phyloP scores from a whole-genome alignment of 2,329 filamentous ascomycete species.

The Fusarium sp. region DNA sequence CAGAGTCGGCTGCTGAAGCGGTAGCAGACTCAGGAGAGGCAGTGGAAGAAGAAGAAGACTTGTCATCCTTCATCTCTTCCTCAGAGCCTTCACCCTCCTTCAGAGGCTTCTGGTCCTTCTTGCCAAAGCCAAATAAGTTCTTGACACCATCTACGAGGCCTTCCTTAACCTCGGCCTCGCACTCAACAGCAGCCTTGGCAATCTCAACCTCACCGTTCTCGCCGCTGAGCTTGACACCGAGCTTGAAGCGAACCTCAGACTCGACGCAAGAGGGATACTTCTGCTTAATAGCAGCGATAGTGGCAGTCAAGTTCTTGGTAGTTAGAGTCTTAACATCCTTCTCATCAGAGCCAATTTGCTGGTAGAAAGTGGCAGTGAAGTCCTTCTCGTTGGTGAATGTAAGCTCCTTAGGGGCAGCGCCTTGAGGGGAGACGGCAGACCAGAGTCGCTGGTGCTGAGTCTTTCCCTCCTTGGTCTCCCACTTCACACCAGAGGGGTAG shows the following conservation, averaged over 20 bases:
- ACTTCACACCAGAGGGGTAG: conserved; percentile 81
- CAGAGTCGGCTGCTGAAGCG: conserved; percentile 50
- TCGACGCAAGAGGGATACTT: conserved; percentile 78
- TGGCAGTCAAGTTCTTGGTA: conserved; percentile 87
- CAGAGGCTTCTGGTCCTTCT: conserved; percentile 80
- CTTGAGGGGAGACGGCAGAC: conserved; percentile 78
- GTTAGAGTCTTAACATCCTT: conserved; percentile 72
- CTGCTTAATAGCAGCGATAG: conserved; percentile 80
- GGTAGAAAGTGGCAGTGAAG: conserved; percentile 82
- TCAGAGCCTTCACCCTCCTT: conserved; percentile 54
- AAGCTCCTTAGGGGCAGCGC: conserved; percentile 82
- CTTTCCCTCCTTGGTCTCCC: conserved; percentile 75
- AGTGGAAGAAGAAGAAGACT: conserved; percentile 38
- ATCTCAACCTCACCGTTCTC: conserved; percentile 85
- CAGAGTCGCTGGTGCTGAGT: conserved; percentile 84
- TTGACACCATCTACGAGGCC: conserved; percentile 93
- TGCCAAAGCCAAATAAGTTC: conserved; percentile 93
- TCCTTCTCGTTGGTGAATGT: conserved; percentile 85
- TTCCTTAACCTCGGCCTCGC: conserved; percentile 84
- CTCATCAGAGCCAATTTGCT: conserved; percentile 71
- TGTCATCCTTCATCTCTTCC: conserved; percentile 57
- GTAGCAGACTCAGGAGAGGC: conserved; percentile 42
- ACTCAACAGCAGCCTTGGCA: conserved; percentile 80
- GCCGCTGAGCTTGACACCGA: conserved; percentile 76
- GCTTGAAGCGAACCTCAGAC: conserved; percentile 81